Evolutionary conservation across 1,139 yeast genomes (phyloP), one percentile per base, ranked within the genome.

Genomic region (Blastobotrys serpentis): DNA sequence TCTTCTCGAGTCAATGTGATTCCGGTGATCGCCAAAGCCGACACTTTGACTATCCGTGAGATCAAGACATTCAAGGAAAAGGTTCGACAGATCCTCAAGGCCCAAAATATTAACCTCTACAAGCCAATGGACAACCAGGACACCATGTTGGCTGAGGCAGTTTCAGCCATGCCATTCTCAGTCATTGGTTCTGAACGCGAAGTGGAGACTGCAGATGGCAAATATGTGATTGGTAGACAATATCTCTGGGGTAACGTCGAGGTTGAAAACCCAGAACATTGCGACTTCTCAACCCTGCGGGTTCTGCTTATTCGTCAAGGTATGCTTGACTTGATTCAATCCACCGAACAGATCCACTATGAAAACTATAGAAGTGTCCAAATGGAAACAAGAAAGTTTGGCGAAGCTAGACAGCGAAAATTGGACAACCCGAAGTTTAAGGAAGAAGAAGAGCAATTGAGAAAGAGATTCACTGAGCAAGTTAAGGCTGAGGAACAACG

Each of bases 171-270:
- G 94, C 98, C 98, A 37, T 92, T 87, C 71, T 89, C 97, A 6
- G 76, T 92, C 22, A 82, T 92, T 69, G 97, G 97, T 1, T 84
- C 96, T 8, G 96, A 88, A 66, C 84, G 84, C 54, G 95, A 86
- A 62, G 84, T 82, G 54, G 90, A 87, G 63, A 76, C 84, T 46
- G 75, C 82, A 19, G 82, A 84, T 42, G 97, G 96, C 34, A 77
- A 79, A 56, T 74, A 78, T 55, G 90, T 88, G 43, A 79, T 86
- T 56, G 98, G 96, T 42, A 84, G 99, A 70, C 87, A 87, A 67
- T 92, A 92, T 66, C 90, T 95, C 54, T 92, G 98, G 98, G 98
- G 98, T 40, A 76, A 87, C 48, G 98, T 92, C 46, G 98, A 92
- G 69, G 96, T 92, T 46, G 98, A 92, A 69, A 92, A 92, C 68